Conservation (phyloP, 192 early-diverging fungal species). For the Gonapodya prolifera region DNA sequence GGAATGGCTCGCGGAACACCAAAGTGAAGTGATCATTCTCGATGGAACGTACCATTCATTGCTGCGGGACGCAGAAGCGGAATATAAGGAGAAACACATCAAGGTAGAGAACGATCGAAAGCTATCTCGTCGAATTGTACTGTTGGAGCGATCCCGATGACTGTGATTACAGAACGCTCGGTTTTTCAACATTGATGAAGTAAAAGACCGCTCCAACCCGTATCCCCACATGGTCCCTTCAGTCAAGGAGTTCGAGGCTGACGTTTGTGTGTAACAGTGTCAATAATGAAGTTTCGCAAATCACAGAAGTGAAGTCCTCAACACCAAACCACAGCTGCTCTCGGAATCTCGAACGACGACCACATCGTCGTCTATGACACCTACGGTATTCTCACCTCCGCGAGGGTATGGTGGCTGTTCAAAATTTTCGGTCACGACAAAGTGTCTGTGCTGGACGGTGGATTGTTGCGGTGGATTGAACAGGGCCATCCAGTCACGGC, state of each 20-base stretch:
- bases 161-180: conserved; percentile 40
- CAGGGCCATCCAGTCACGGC: conserved; percentile 29
- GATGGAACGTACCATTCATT: conserved; percentile 89
- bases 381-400: conserved; percentile 62
- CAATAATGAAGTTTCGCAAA: background rate
- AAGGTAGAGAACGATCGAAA: conserved; percentile 11
- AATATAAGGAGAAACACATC: conserved; percentile 54
- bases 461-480: conserved; percentile 64
- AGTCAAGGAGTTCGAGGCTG: conserved; percentile 50
- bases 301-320: background rate
- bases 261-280: conserved; percentile 37
- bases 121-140: background rate
- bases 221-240: conserved; percentile 90
- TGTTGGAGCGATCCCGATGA: background rate
- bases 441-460: conserved; percentile 80
- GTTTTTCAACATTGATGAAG: conserved; percentile 83
- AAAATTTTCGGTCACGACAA: conserved; percentile 85
- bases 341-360: conserved; percentile 68
- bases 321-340: conserved; percentile 19
- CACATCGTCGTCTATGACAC: conserved; percentile 88
- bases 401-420: conserved; percentile 89
- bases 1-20: conserved; percentile 44
- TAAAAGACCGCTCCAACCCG: conserved; percentile 53
- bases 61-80: conserved; percentile 50
- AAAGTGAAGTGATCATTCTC: conserved; percentile 53